These are phyloP conservation scores for Cytospora chrysosperma DNA, from an alignment of 2,329 filamentous ascomycete species.

Conservation along the genomic window DNA sequence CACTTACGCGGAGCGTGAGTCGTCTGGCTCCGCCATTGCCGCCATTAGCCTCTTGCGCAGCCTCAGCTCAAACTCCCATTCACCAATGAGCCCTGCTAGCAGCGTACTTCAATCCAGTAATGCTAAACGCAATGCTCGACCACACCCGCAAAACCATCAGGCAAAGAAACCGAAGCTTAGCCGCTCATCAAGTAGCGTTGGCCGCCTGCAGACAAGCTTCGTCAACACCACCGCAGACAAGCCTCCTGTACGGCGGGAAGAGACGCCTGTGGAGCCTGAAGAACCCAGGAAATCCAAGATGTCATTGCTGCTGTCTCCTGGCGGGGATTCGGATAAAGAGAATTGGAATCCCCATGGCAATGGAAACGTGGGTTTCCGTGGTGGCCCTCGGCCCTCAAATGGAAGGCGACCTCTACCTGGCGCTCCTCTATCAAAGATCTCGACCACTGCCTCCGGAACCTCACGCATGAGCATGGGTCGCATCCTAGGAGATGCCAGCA, in stretches of 20 bases:
- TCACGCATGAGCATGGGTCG: conserved; percentile 41
- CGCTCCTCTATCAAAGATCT: conserved; percentile 22
- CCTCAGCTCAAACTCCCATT: conserved; percentile 55
- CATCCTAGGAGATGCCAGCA: conserved; percentile 41
- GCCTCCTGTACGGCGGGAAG: conserved; percentile 33
- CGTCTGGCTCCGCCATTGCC: conserved; percentile 74
- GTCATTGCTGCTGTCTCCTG: conserved; percentile 41
- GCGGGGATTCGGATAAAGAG: conserved; percentile 88
- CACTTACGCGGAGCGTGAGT: conserved; percentile 73
- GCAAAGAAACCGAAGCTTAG: conserved; percentile 63
- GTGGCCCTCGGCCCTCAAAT: conserved; percentile 28
- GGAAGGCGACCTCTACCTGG: conserved; percentile 39
- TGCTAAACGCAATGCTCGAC: conserved; percentile 62
- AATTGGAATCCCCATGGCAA: conserved; percentile 70
- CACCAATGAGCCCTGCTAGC: conserved; percentile 27
- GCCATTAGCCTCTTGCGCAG: conserved; percentile 81
- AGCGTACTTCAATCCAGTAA: conserved; percentile 53
- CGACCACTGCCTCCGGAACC: conserved; percentile 28
- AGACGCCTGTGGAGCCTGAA: conserved; percentile 34
- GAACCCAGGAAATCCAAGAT: conserved; percentile 44
- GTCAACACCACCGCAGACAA: conserved; percentile 36
- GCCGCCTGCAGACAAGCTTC: conserved; percentile 52
- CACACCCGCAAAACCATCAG: conserved; percentile 33
- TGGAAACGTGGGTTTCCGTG: conserved; percentile 36
- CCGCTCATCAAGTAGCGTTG: conserved; percentile 61